A percentile compares a stretch with the other conserved stretches of the same genome.
Conservation (phyloP, 805 yeast genomes). For the Metschnikowia dekortorum region DNA sequence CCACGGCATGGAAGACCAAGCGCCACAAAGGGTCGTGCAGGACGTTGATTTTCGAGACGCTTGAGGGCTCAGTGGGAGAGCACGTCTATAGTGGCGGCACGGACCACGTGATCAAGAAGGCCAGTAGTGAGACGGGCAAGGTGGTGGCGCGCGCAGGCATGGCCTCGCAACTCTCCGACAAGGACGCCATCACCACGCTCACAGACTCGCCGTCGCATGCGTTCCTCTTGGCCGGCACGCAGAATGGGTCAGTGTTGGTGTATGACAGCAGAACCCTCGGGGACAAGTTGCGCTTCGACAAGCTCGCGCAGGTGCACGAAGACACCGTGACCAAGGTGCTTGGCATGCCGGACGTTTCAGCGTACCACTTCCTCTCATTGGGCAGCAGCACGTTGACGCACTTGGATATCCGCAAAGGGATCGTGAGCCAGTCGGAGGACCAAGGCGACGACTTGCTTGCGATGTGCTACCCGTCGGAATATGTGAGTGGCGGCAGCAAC, state of each 20-base stretch:
- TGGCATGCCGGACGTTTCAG: constrained; percentile 64
- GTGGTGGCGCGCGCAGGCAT: constrained; percentile 54
- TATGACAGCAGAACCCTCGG: constrained; percentile 54
- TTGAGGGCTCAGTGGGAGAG: constrained; percentile 42
- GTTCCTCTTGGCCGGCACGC: constrained; percentile 59
- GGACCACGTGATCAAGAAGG: constrained; percentile 75
- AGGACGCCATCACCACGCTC: constrained; percentile 40
- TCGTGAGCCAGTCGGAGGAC: constrained; percentile 67
- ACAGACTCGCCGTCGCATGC: constrained; percentile 44
- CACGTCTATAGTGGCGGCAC: constrained; percentile 68
- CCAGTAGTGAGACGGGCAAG: constrained; percentile 66
- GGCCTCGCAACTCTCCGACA: constrained; percentile 16
- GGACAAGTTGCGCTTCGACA: constrained; percentile 34
- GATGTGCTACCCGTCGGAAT: constrained; percentile 60
- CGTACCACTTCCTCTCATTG: constrained; percentile 71
- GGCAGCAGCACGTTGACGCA: constrained; percentile 81
- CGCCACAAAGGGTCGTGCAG: constrained; percentile 90
- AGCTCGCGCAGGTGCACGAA: constrained; percentile 57
- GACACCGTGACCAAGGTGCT: constrained; percentile 75
- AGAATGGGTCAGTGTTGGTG: constrained; percentile 62
- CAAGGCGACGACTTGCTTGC: constrained; percentile 91
- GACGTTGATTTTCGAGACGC: constrained; percentile 59
- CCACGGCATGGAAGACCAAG: constrained; percentile 72
- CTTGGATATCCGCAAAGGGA: constrained; percentile 73
- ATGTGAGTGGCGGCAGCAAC: constrained; percentile 44